phyloP scores from a whole-genome alignment of 2,329 filamentous ascomycete genomes.

The Calonectria leucothoes region DNA sequence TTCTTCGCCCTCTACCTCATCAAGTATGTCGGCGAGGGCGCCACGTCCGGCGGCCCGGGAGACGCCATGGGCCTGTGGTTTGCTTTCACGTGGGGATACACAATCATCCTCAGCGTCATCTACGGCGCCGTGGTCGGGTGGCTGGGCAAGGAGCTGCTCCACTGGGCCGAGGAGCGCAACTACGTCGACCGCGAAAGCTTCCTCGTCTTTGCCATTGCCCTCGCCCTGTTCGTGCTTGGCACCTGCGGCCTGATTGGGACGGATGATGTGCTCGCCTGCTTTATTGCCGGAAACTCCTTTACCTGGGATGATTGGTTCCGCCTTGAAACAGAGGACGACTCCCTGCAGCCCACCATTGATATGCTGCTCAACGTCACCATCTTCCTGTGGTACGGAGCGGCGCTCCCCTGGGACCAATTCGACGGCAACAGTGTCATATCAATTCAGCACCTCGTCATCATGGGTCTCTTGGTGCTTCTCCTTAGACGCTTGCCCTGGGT shows the following conservation, averaged over 20 bases:
- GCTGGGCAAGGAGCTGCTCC: constrained; percentile 83
- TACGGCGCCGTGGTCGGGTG: constrained; percentile 85
- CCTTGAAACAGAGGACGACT: constrained; percentile 88
- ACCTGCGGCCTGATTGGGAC: constrained; percentile 89
- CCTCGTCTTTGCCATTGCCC: constrained; percentile 84
- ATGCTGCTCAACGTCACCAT: constrained; percentile 92
- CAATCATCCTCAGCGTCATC: constrained; percentile 79
- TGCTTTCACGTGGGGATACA: constrained; percentile 86
- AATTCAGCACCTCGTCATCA: constrained; percentile 76
- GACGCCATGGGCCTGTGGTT: constrained; percentile 86
- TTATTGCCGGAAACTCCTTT: constrained; percentile 90
- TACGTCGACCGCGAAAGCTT: constrained; percentile 91
- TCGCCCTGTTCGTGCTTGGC: constrained; percentile 88
- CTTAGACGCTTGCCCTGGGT: constrained; percentile 83
- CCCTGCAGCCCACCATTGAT: constrained; percentile 92
- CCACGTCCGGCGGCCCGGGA: constrained; percentile 67
- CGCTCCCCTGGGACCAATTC: constrained; percentile 84
- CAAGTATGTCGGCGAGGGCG: constrained; percentile 75
- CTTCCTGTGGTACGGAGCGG: constrained; percentile 91
- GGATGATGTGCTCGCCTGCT: constrained; percentile 91
- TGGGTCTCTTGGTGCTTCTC: constrained; percentile 82
- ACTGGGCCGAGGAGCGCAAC: constrained; percentile 83
- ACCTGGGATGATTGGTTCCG: constrained; percentile 97
- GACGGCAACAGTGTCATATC: constrained; percentile 75
- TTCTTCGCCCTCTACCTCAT: constrained; percentile 88